Evolutionary conservation across 1,139 yeast species (phyloP).

Genomic region (Zhuliangozyma blackwelliae): DNA sequence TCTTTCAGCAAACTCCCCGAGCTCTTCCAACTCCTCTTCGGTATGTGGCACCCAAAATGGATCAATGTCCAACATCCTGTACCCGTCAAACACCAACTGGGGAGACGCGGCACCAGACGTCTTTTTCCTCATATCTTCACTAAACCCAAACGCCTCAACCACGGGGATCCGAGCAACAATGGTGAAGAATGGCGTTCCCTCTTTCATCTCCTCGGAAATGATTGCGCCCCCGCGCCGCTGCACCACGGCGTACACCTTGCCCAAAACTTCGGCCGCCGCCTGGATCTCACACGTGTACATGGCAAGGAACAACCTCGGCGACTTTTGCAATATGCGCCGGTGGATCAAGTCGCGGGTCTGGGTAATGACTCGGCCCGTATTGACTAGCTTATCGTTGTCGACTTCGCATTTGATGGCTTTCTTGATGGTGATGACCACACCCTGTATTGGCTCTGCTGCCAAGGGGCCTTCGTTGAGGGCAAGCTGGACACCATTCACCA

Average conservation of each 20-base stretch:
- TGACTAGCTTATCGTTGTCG: conserved; percentile 28
- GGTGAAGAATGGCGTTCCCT: conserved; percentile 94
- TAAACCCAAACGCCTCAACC: conserved; percentile 93
- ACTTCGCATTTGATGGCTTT: conserved; percentile 25
- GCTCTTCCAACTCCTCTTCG: conserved; percentile 89
- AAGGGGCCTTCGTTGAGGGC: conserved; percentile 85
- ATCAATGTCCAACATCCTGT: conserved; percentile 79
- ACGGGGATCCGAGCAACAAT: conserved; percentile 86
- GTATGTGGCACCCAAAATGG: conserved; percentile 99
- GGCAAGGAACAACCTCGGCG: conserved; percentile 88
- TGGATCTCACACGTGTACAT: conserved; percentile 94
- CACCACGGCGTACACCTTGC: conserved; percentile 92
- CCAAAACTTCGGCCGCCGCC: conserved; percentile 89
- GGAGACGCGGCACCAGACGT: conserved; percentile 98
- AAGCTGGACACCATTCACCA: conserved; percentile 80
- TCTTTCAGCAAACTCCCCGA: conserved; percentile 89
- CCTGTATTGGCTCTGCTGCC: conserved; percentile 84
- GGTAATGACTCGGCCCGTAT: conserved; percentile 62
- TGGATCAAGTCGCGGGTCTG: conserved; percentile 72
- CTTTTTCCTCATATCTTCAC: conserved; percentile 88
- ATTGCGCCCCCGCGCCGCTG: conserved; percentile 85
- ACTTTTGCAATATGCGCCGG: conserved; percentile 65
- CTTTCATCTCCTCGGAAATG: conserved; percentile 90
- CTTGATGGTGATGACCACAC: conserved; percentile 55
- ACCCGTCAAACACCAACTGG: conserved; percentile 87